Base-by-base conservation (phyloP, 108 stramenopile genomes). In the Nitzschia sp. region DNA sequence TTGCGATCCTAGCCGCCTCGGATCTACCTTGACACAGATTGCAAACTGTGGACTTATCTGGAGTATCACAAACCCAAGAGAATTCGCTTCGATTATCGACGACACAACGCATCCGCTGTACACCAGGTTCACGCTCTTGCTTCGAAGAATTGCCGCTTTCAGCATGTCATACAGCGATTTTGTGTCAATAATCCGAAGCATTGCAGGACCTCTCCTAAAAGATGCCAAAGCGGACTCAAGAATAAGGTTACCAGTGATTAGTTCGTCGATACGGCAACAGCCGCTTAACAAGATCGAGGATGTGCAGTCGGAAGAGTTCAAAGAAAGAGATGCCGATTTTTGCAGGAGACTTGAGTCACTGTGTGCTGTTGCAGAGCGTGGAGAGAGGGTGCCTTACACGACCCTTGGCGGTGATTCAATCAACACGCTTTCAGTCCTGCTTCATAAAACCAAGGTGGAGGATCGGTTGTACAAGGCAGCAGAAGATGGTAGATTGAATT, bases 161-260 rank as follows among this genome's bases (percentile, higher is more conserved):
- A 80, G 83, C 63, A 93, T 92, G 91, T 85, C 91, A 1, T 85
- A 91, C 73, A 86, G 70, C 29, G 94, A 95, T 69, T 95, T 95
- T 68, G 84, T 91, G 19, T 86, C 86, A 16, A 68, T 91, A 25
- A 50, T 95, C 26, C 70, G 91, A 19, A 87, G 84, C 29, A 78
- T 88, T 52, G 88, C 85, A 33, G 85, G 89, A 21, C 91, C 94
- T 8, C 61, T 92, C 21, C 78, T 93, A 8, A 61, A 71, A 16
- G 85, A 81, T 16, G 76, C 82, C 23, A 74, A 77, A 50, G 29
- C 62, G 16, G 79, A 87, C 53, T 72, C 74, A 5, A 64, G 80
- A 25, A 86, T 94, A 33, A 78, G 81, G 44, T 77, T 94, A 11
- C 88, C 85, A 45, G 85, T 94, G 0, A 88, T 91, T 30, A 85